These are phyloP conservation scores for Fusarium tuaranense DNA, from an alignment of 2,329 filamentous ascomycete genomes.

Conservation along the genomic window DNA sequence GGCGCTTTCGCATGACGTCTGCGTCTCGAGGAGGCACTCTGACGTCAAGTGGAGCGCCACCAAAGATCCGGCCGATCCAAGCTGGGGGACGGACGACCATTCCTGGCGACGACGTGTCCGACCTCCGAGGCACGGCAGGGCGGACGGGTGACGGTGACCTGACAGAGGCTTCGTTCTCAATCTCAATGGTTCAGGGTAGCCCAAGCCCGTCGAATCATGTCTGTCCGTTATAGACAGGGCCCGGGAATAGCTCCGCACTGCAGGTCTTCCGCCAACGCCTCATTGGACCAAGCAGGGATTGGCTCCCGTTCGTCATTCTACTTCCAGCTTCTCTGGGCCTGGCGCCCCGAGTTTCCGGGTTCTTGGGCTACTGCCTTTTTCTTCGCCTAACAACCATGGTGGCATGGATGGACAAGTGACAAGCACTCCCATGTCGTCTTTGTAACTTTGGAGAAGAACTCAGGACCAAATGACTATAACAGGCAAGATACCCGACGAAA, in stretches of 20 bases:
- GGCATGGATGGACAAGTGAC: neutral
- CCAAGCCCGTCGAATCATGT: neutral
- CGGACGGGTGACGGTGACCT: conserved; percentile 22
- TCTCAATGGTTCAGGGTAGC: conserved; percentile 20
- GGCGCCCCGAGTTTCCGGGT: conserved; percentile 7
- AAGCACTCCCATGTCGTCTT: neutral
- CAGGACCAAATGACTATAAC: neutral
- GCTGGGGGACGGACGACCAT: conserved; percentile 41
- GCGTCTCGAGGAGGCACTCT: conserved; percentile 25
- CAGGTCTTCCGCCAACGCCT: neutral
- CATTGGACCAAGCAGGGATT: conserved; percentile 15
- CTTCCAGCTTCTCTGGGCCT: neutral
- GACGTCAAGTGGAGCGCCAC: conserved; percentile 47
- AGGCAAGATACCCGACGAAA: neutral
- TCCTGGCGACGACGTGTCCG: conserved; percentile 44
- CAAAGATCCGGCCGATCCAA: conserved; percentile 46
- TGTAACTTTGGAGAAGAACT: neutral
- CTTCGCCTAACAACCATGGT: neutral
- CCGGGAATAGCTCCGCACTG: conserved; percentile 1
- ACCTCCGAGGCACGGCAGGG: conserved; percentile 6
- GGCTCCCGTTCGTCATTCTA: neutral
- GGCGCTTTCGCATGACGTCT: conserved; percentile 42
- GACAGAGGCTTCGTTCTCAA: neutral
- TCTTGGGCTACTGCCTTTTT: neutral
- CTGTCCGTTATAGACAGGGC: neutral